These are phyloP conservation scores for Trametes coccinea DNA, from an alignment of 768 basidiomycete species.

Conservation along the genomic window DNA sequence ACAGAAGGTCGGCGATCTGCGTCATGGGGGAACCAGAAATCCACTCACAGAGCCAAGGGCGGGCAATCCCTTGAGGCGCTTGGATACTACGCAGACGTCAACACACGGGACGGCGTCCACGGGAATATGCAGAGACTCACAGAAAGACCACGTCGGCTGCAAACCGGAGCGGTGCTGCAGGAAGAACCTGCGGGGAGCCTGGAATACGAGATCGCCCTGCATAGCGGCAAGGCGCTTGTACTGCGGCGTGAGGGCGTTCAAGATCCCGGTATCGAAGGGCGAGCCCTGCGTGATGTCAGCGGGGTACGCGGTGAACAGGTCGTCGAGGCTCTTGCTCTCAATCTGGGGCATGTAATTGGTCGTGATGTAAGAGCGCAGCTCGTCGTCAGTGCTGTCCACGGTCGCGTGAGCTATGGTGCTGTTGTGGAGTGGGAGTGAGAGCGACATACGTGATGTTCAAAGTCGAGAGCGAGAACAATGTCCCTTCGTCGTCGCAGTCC, in stretches of 20 bases:
- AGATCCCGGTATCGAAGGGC: constrained; percentile 48
- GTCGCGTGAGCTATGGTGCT: background rate
- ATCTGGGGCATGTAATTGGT: constrained; percentile 28
- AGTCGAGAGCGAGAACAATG: constrained; percentile 35
- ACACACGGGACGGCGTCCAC: background rate
- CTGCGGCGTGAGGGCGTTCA: constrained; percentile 50
- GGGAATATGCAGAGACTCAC: constrained; percentile 29
- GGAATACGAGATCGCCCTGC: constrained; percentile 51
- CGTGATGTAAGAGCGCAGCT: constrained; percentile 18
- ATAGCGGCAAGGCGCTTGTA: constrained; percentile 54
- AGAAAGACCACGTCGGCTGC: constrained; percentile 45
- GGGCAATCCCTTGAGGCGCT: constrained; percentile 16
- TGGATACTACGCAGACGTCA: constrained; percentile 4
- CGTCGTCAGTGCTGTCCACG: constrained; percentile 22
- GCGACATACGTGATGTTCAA: constrained; percentile 32
- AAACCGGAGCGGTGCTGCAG: constrained; percentile 39
- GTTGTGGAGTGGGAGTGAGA: background rate
- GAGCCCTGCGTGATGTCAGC: constrained; percentile 45
- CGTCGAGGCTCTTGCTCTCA: constrained; percentile 13
- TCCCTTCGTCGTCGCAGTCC: constrained; percentile 62
- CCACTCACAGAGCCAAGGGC: constrained; percentile 9
- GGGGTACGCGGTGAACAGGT: constrained; percentile 32
- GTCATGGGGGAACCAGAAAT: no score
- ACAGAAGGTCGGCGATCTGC: no score
- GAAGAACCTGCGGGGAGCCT: constrained; percentile 50